These are phyloP conservation scores for Hanseniaspora nectarophila DNA, from an alignment of 805 yeast genomes.

Conservation along the genomic window DNA sequence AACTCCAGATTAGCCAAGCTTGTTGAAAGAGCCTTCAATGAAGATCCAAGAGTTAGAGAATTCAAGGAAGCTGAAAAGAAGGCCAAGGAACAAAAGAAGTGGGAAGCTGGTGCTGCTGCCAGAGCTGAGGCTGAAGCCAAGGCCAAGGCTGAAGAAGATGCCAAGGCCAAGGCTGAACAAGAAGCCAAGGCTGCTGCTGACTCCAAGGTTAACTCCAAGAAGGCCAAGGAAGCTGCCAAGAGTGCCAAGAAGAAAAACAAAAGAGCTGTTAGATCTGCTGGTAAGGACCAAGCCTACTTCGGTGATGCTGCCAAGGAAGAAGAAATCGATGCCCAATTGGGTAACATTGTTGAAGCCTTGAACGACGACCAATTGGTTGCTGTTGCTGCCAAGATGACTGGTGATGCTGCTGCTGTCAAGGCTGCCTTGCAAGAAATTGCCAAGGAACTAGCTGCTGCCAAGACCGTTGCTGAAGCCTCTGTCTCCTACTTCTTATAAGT, in stretches of 20 bases:
- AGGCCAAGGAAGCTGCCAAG: slow-evolving; percentile 89
- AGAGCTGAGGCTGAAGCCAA: slow-evolving; percentile 94
- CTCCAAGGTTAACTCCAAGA: slow-evolving; percentile 70
- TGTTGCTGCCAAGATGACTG: slow-evolving; percentile 54
- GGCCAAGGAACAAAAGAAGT: slow-evolving; percentile 86
- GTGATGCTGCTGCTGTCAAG: slow-evolving; percentile 48
- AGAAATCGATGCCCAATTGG: slow-evolving; percentile 67
- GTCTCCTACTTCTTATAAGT: slow-evolving; percentile 41
- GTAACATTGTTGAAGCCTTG: slow-evolving; percentile 61
- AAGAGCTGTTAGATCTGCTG: slow-evolving; percentile 70
- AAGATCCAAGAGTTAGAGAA: slow-evolving; percentile 88
- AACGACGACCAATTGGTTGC: slow-evolving; percentile 67
- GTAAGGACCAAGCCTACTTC: slow-evolving; percentile 74
- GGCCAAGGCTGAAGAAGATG: slow-evolving; percentile 78
- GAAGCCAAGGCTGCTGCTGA: slow-evolving; percentile 51
- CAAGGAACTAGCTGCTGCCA: slow-evolving; percentile 40
- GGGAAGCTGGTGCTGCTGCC: slow-evolving; percentile 97
- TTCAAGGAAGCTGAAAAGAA: slow-evolving; percentile 91
- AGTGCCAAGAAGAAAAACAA: slow-evolving; percentile 89
- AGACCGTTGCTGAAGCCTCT: slow-evolving; percentile 41
- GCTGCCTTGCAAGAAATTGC: slow-evolving; percentile 45
- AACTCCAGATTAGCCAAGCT: slow-evolving; percentile 75
- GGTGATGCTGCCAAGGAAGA: slow-evolving; percentile 62
- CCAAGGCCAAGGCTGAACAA: slow-evolving; percentile 64
- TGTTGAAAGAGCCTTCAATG: slow-evolving; percentile 75